Evolutionary conservation across 129 eudicot genomes (phyloP).

Genomic region (Gnaphalium uliginosum): DNA sequence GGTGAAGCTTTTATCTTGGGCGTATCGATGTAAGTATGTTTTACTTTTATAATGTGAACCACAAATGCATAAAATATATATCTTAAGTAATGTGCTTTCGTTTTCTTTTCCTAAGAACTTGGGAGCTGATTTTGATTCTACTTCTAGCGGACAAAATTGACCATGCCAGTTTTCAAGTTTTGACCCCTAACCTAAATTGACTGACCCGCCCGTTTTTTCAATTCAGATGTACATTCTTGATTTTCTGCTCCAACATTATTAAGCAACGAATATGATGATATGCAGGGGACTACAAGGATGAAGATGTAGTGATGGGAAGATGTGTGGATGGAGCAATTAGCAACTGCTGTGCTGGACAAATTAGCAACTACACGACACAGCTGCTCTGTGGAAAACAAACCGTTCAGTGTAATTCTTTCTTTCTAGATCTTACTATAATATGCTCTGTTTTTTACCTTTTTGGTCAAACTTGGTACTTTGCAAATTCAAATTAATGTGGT

Average conservation of each 20-base stretch:
- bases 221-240: not conserved
- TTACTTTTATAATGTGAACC: no score
- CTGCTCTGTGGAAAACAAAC: slow-evolving; percentile 60
- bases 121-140: no score
- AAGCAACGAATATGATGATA: no score
- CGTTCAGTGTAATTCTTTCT: slow-evolving; percentile 50
- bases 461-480: not conserved
- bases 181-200: not conserved
- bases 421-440: not conserved
- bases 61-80: no score
- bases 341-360: no score
- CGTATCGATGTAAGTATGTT: no score
- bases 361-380: slow-evolving; percentile 83
- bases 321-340: slow-evolving; percentile 93
- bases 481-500: not conserved
- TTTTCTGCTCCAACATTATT: no score
- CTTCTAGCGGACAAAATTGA: no score
- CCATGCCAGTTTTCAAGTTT: no score
- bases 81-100: no score
- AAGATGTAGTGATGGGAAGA: slow-evolving; percentile 55
- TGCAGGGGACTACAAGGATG: slow-evolving; percentile 96
- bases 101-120: no score
- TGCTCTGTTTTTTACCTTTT: not conserved
- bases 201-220: not conserved
- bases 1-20: no score